Conservation (phyloP, 169 alveolate species). For the Plasmodium gonderi region DNA sequence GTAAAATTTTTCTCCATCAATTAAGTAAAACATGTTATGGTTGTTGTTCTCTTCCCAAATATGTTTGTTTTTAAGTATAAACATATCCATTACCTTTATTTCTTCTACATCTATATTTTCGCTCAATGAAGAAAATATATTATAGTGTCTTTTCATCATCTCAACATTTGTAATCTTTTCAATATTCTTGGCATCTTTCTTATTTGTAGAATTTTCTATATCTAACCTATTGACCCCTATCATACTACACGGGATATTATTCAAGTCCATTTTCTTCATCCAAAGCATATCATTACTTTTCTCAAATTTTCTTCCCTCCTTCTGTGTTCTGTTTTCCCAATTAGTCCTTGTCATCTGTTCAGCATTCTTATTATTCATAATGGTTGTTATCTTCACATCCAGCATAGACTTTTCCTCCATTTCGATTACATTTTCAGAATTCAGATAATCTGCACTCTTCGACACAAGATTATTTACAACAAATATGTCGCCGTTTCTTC, state of each 20-base stretch:
- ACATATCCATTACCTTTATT: not conserved
- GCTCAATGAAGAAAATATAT: too few relatives aligned
- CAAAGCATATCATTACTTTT: too few relatives aligned
- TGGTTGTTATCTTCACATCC: slow-evolving; percentile 26
- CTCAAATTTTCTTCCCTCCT: not conserved
- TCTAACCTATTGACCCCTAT: too few relatives aligned
- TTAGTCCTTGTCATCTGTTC: not conserved
- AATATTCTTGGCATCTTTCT: not conserved
- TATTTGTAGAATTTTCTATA: too few relatives aligned
- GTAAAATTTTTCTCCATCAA: not conserved
- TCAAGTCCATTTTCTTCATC: too few relatives aligned
- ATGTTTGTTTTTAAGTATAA: not conserved
- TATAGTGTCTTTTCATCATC: too few relatives aligned
- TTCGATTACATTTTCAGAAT: slow-evolving; percentile 72
- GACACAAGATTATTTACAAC: slow-evolving; percentile 58
- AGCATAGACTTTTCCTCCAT: slow-evolving; percentile 79
- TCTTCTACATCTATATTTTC: too few relatives aligned
- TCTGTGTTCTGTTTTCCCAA: not conserved
- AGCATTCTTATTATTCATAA: not conserved
- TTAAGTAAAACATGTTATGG: not conserved
- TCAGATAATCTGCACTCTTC: slow-evolving; percentile 64
- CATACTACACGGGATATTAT: too few relatives aligned
- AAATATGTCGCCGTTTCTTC: slow-evolving; percentile 76
- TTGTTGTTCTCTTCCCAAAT: not conserved
- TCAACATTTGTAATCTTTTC: too few relatives aligned